Evolutionary conservation across 139 green algal species (phyloP).

Genomic region (Chlorella vulgaris): DNA sequence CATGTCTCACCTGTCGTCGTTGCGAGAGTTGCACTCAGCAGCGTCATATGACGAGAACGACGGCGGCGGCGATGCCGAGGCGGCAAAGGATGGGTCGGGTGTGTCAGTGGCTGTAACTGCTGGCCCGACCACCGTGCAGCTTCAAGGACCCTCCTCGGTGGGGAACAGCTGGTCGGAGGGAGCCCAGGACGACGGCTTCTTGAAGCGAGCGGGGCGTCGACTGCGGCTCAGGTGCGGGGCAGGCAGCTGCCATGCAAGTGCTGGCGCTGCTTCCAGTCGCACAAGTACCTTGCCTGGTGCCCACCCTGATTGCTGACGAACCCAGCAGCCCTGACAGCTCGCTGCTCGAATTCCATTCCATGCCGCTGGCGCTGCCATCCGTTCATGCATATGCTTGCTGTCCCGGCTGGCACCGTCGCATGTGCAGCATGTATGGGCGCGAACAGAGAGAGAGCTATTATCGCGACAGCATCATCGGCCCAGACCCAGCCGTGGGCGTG

Average conservation of each 20-base stretch:
- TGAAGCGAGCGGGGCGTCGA: not conserved
- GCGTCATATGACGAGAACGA: not conserved
- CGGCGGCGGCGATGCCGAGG: not conserved
- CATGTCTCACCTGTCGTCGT: too few species aligned
- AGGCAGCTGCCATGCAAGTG: not conserved
- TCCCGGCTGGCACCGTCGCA: not conserved
- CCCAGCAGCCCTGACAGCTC: too few species aligned
- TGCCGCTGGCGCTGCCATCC: not conserved
- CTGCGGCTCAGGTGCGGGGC: not conserved
- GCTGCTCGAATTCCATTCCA: not conserved
- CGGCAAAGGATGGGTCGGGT: not conserved
- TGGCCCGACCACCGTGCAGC: too few species aligned
- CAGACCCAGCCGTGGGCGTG: not conserved
- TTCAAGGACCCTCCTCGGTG: too few species aligned
- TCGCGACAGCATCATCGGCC: not conserved
- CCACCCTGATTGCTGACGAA: not conserved
- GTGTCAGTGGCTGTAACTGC: not conserved
- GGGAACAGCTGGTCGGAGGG: not conserved
- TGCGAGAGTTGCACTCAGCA: not conserved
- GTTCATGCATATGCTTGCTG: not conserved
- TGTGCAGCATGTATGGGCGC: constrained; percentile 15
- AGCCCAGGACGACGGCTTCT: not conserved
- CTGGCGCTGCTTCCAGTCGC: not conserved
- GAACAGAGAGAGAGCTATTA: constrained; percentile 1
- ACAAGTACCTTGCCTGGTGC: not conserved